Percentiles rank a stretch among this genome's conserved stretches.
phyloP scores from a whole-genome alignment of 768 basidiomycete species.

The Suillus subaureus region DNA sequence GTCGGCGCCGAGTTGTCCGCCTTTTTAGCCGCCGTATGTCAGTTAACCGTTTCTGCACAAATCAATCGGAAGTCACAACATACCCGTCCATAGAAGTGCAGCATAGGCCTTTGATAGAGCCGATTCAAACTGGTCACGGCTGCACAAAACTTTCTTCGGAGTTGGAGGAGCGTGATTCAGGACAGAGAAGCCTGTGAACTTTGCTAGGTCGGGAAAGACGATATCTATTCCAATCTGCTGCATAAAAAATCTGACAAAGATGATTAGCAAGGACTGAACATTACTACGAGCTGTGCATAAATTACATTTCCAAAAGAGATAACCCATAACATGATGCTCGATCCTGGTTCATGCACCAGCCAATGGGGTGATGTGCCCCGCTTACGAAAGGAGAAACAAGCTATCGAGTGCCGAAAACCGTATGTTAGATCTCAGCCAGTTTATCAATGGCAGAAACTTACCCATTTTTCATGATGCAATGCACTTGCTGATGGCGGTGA shows the following conservation, averaged over 20 bases:
- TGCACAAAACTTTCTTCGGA: neutral
- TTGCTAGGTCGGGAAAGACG: neutral
- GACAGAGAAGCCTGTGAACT: neutral
- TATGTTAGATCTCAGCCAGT: neutral
- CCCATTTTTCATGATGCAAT: conserved; percentile 5
- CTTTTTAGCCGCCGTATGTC: conserved; percentile 3
- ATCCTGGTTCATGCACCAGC: conserved; percentile 1
- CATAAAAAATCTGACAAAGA: conserved; percentile 4
- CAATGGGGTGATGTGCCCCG: neutral
- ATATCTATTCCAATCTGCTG: neutral
- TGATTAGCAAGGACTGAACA: neutral
- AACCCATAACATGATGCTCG: neutral
- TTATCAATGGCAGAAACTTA: neutral
- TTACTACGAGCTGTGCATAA: neutral
- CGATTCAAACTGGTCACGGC: conserved; percentile 2
- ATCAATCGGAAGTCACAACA: neutral
- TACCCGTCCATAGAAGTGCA: conserved; percentile 16
- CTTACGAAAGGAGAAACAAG: neutral
- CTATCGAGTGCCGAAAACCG: neutral
- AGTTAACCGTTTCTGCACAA: neutral
- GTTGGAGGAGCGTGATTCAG: neutral
- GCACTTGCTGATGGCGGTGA: conserved; percentile 7
- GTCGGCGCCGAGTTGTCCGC: conserved; percentile 12
- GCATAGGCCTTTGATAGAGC: conserved; percentile 11
- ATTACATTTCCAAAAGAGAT: conserved; percentile 1